Conservation (phyloP, 768 basidiomycete species). For the Leccinum ochraceum region DNA sequence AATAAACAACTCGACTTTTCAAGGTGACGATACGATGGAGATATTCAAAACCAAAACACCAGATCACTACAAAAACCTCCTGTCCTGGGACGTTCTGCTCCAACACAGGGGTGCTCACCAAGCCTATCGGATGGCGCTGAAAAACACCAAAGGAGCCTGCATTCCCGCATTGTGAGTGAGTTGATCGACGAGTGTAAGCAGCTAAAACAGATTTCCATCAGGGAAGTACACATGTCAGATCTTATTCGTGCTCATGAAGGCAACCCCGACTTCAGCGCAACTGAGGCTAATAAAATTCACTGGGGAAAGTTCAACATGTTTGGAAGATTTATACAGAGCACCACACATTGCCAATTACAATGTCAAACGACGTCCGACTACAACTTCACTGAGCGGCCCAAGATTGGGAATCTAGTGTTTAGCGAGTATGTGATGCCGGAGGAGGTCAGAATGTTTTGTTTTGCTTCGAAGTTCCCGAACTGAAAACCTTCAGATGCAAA, state of each 20-base stretch:
- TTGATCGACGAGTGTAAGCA: conserved; percentile 5
- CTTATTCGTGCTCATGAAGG: conserved; percentile 85
- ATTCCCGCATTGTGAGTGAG: conserved; percentile 78
- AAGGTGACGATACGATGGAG: conserved; percentile 77
- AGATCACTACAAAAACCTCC: conserved; percentile 74
- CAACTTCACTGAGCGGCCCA: conserved; percentile 55
- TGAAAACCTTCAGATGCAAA: conserved; percentile 54
- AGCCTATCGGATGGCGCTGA: conserved; percentile 87
- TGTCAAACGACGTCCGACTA: conserved; percentile 64
- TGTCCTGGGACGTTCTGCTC: conserved; percentile 84
- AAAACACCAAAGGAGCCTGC: conserved; percentile 81
- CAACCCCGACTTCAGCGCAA: conserved; percentile 69
- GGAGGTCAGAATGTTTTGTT: conserved; percentile 48
- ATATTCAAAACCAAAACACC: conserved; percentile 64
- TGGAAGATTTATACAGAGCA: conserved; percentile 78
- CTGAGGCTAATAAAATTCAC: conserved; percentile 74
- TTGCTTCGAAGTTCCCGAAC: conserved; percentile 3
- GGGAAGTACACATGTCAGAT: conserved; percentile 91
- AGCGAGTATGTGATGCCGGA: conserved; percentile 64
- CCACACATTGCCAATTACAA: conserved; percentile 75
- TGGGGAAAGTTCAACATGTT: conserved; percentile 98
- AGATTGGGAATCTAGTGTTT: conserved; percentile 56
- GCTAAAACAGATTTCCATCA: conserved; percentile 34
- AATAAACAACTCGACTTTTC: conserved; percentile 79
- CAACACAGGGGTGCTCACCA: conserved; percentile 81